Evolutionary conservation across 23 red algal genomes (phyloP), one percentile per base, ranked within the genome.

Genomic region (Chondrus crispus): DNA sequence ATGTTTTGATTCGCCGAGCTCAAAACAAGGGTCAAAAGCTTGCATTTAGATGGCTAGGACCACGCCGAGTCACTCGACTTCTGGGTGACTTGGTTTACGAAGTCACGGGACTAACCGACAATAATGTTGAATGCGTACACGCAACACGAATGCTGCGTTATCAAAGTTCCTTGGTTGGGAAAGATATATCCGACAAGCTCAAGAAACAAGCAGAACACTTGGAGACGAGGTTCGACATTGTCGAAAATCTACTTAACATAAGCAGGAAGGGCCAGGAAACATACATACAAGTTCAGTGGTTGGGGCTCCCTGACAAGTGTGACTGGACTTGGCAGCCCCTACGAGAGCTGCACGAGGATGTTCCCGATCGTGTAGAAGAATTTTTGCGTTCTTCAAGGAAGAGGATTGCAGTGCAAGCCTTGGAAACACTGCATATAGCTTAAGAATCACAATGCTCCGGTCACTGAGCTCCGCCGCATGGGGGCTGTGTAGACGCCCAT

Each of bases 251-350:
- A 19, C 28, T 82, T 20, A 47, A 82, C 46, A 52, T 82, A 40
- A n/a, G 40, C 6, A 29, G n/a, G 41, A 45, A 29, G 24, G 41
- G 14, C 11, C 11, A 22, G n/a, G 6, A 38, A 26, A 58, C 55
- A 55, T 60, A 35, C 33, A 24, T 82, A 60, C 78, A 62, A 5
- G 44, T 82, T 53, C 78, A 60, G 32, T 82, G 44, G 78, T 38
- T 29, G 4, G 47, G 78, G 24, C 51, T 82, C 7, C 78, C 44
- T 26, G 45, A 60, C 40, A 62, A 60, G 52, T 45, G 39, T 36
- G 78, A 82, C 55, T 82, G 45, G 45, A 82, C 78, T 45, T 82
- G 44, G 78, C 45, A 57, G 48, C 29, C 46, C 33, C 33, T 38
- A 47, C 44, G n/a, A 40, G 48, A 57, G 29, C 28, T 60, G n/a